Conservation (phyloP, 805 yeast genomes). For the Candida odintsovae region DNA sequence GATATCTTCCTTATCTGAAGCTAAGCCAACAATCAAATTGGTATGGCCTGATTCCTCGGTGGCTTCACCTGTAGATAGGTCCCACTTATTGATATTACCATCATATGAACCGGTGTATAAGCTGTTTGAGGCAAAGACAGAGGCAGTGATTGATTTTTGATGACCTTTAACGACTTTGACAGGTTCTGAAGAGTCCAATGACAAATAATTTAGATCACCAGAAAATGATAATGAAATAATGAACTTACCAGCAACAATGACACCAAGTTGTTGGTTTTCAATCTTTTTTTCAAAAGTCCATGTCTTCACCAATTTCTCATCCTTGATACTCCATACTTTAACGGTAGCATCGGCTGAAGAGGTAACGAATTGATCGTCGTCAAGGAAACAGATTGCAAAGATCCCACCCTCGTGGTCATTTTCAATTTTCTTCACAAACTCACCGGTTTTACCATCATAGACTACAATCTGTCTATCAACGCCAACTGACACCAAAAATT, state of each 20-base stretch:
- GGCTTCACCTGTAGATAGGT: slow-evolving; percentile 30
- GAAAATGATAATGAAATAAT: slow-evolving; percentile 62
- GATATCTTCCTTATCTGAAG: slow-evolving; percentile 26
- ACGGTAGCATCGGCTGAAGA: slow-evolving; percentile 78
- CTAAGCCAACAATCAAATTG: slow-evolving; percentile 59
- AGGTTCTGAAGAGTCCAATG: slow-evolving; percentile 29
- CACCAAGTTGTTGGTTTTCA: slow-evolving; percentile 74
- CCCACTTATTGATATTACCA: slow-evolving; percentile 68
- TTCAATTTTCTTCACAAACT: slow-evolving; percentile 45
- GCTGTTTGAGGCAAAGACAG: slow-evolving; percentile 26
- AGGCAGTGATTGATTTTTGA: slow-evolving; percentile 72
- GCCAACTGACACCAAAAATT: slow-evolving; percentile 71
- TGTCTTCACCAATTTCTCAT: slow-evolving; percentile 36
- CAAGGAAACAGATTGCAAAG: slow-evolving; percentile 69
- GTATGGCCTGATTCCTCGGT: slow-evolving; percentile 43
- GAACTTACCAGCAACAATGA: slow-evolving; percentile 54
- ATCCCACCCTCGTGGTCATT: slow-evolving; percentile 70
- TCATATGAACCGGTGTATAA: slow-evolving; percentile 73
- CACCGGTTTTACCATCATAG: slow-evolving; percentile 88
- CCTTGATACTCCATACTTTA: slow-evolving; percentile 54
- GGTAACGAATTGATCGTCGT: slow-evolving; percentile 60
- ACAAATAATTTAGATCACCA: slow-evolving; percentile 66
- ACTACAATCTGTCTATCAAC: slow-evolving; percentile 72
- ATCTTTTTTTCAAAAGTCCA: slow-evolving; percentile 47
- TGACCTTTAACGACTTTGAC: slow-evolving; percentile 58